Evolutionary conservation across 257 asterid genomes (phyloP).

Genomic region (Capsicum pubescens): DNA sequence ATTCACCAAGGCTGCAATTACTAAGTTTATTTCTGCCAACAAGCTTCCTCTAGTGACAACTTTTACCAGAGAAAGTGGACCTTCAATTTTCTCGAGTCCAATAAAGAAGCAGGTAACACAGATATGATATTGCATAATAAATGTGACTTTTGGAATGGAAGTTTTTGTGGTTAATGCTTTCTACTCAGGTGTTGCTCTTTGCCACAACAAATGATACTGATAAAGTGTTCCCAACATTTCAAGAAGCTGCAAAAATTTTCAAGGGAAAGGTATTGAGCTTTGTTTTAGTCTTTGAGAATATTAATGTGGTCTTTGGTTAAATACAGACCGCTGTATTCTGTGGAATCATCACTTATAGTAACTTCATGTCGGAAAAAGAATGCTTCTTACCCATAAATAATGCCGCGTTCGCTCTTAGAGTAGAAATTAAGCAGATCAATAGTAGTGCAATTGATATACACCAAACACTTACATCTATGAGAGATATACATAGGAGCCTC

Average conservation of each 20-base stretch:
- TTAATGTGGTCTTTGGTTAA: background rate
- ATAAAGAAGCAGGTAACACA: slow-evolving; percentile 79
- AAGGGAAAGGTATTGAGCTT: slow-evolving; percentile 79
- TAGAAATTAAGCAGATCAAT: background rate
- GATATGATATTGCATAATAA: background rate
- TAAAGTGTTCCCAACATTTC: slow-evolving; percentile 64
- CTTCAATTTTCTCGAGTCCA: slow-evolving; percentile 76
- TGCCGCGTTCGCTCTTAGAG: background rate
- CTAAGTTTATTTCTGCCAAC: slow-evolving; percentile 78
- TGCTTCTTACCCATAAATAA: slow-evolving; percentile 3
- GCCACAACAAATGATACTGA: slow-evolving; percentile 60
- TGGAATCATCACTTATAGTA: background rate
- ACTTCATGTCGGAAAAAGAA: background rate
- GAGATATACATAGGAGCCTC: background rate
- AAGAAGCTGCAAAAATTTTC: slow-evolving; percentile 90
- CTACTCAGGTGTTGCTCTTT: slow-evolving; percentile 83
- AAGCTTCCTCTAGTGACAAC: slow-evolving; percentile 87
- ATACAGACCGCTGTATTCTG: background rate
- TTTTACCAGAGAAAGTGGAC: slow-evolving; percentile 78
- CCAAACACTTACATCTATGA: background rate
- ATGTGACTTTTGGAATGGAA: slow-evolving; percentile 16
- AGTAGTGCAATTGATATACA: background rate
- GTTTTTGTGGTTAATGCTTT: slow-evolving; percentile 24
- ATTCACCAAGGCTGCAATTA: slow-evolving; percentile 66
- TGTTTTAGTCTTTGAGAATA: background rate